Base-by-base conservation (phyloP, 2,329 filamentous ascomycete genomes). In the Myotisia sp. region DNA sequence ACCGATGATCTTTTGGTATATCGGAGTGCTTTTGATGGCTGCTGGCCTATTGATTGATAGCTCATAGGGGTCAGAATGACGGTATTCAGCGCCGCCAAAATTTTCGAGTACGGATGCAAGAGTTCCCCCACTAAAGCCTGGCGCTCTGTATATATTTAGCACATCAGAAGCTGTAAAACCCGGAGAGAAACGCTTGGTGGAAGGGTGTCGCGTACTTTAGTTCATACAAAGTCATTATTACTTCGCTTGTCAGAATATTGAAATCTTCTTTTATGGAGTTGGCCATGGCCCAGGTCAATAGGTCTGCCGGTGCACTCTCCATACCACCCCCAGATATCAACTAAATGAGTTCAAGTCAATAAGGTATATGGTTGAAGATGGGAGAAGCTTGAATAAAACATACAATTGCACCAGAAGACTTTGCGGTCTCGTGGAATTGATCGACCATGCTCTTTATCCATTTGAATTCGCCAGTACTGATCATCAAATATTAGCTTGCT, bases 21-120 rank as follows among this genome's bases (percentile, higher is more conserved):
- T 26, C 0, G 42, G 33, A 16, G 38, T 28, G 14, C 30, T 26
- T 26, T 39, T 56, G 40, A 44, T 43, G 30, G 44, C 18, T 38
- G 52, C 3, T 54, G 55, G 16, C 39, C 54, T 43, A 42, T 44
- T 38, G 44, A 49, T 18, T 56, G 48, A 28, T 62, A 59, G 19
- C 62, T 62, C 28, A 54, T 64, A 74, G 12, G 67, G 69, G 29
- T 50, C 5, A 44, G 50, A 45, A 54, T 66, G 62, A 43, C 59
- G 44, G 38, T 64, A 29, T 55, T 64, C 24, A 27, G 16, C 4
- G 32, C 27, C 27, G 23, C 27, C 14, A 41, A 72, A 62, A 6
- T 70, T 49, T 20, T 60, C 67, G 9, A 94, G 54, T 3, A 75
- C 60, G 0, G 83, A 85, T 21, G 71, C 65, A 3, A 86, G 56